A percentile compares a stretch with the other conserved stretches of the same genome.
These are phyloP conservation scores for Lumnitzera littorea DNA, from an alignment of 345 rosid genomes.

Conservation along the genomic window DNA sequence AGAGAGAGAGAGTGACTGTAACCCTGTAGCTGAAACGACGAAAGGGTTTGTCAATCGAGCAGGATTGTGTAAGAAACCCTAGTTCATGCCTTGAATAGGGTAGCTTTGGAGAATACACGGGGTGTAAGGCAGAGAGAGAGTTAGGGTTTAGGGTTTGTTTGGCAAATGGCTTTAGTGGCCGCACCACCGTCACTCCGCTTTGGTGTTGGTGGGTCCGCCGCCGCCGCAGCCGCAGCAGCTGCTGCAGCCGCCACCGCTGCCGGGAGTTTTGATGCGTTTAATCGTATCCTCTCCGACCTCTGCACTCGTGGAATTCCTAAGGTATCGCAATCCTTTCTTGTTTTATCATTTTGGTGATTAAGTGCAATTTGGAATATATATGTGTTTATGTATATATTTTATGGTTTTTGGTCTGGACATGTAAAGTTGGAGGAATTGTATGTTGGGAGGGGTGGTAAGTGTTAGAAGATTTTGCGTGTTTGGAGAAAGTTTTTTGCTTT, in stretches of 20 bases:
- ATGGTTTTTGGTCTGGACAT: background rate
- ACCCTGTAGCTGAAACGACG: no score
- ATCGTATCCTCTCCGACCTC: conserved; percentile 77
- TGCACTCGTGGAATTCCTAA: conserved; percentile 70
- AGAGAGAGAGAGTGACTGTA: no score
- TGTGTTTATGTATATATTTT: no score
- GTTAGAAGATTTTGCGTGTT: no score
- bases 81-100: no score
- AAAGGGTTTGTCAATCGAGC: no score
- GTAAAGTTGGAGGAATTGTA: no score
- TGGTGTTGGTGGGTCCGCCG: conserved; percentile 34
- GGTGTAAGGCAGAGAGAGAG: background rate
- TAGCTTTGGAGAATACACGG: no score
- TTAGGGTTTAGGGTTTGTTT: conserved; percentile 37
- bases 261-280: conserved; percentile 66
- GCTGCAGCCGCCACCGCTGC: conserved; percentile 33
- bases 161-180: conserved; percentile 34
- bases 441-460: no score
- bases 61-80: no score
- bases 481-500: no score
- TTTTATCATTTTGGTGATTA: conserved; percentile 5
- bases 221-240: conserved; percentile 23
- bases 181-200: conserved; percentile 57
- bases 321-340: conserved; percentile 27
- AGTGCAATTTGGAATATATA: background rate